Evolutionary conservation across 2,329 filamentous ascomycete species (phyloP), one percentile per base, ranked within the genome.

Genomic region (Teratosphaeria viscida): DNA sequence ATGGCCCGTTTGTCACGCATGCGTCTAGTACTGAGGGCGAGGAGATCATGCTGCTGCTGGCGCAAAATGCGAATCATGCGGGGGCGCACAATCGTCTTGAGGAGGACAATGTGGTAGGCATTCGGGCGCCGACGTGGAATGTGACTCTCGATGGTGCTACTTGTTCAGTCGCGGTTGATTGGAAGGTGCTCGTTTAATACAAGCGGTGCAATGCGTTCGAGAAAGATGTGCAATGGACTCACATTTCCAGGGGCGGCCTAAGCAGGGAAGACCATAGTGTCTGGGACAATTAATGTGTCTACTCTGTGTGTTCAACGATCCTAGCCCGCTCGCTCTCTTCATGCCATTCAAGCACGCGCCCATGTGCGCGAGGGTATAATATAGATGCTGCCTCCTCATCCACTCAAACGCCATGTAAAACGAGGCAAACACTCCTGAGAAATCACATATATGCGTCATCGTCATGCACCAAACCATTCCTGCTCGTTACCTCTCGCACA

Each of bases 161-260:
- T 37, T 77, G 75, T 74, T 61, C 67, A 12, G 71, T 78, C 16
- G 76, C 68, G 54, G 74, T 77, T 26, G 76, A 78, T 57, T 79
- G 77, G 77, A 67, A 64, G 56, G 32, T 66, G 11, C 19, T 58
- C 6, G n/a, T 19, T n/a, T 49, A 19, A 49, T 32, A 5, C 29
- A 1, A 32, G 29, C 43, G 4, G 5, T 10, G 43, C 43, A 19
- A 7, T 49, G 43, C 43, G 16, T 23, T 10, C 16, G 19, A 49
- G 8, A 23, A 23, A 10, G 16, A 6, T n/a, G n/a, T 43, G 37
- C 5, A 32, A 32, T 7, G 29, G 29, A 32, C 29, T 32, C 29
- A 32, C 29, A 32, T 32, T 5, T 32, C 7, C 29, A 32, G 29
- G 5, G 4, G 29, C 29, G 7, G 29, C 29, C 29, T 3, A 32